phyloP scores from a whole-genome alignment of 2,329 filamentous ascomycete species.

The Aaosphaeria pasadenensis region DNA sequence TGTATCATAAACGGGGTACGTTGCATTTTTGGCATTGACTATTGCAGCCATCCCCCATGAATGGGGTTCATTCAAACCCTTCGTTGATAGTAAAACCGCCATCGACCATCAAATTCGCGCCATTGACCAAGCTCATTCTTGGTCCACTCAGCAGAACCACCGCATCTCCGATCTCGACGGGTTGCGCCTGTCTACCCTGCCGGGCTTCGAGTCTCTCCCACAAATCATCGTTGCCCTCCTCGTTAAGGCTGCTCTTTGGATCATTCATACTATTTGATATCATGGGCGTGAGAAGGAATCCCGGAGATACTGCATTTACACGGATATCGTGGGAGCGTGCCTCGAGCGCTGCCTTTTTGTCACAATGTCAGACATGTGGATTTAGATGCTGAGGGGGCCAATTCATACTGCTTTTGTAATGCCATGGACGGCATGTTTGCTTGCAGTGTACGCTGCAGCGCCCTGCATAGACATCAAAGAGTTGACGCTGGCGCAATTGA shows the following conservation, averaged over 20 bases:
- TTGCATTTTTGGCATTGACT: too few species aligned
- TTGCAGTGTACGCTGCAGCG: conserved; percentile 15
- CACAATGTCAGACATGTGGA: neutral
- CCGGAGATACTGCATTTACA: neutral
- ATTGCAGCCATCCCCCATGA: too few species aligned
- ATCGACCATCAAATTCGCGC: neutral
- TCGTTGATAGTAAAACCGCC: neutral
- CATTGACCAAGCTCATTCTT: neutral
- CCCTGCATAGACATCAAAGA: neutral
- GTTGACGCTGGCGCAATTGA: neutral
- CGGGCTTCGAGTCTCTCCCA: neutral
- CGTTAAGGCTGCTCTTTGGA: neutral
- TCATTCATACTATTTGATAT: neutral
- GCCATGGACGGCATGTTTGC: conserved; percentile 32
- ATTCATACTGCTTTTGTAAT: conserved; percentile 16
- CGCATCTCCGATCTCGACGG: neutral
- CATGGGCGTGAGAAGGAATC: neutral
- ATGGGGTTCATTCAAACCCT: neutral
- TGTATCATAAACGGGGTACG: too few species aligned
- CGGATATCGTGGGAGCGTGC: neutral
- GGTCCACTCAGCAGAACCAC: neutral
- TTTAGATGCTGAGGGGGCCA: neutral
- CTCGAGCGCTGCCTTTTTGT: neutral
- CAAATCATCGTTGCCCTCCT: neutral
- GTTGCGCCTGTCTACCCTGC: neutral